Base-by-base conservation (phyloP, 2,329 filamentous ascomycete genomes). In the Diaporthe humulicola region DNA sequence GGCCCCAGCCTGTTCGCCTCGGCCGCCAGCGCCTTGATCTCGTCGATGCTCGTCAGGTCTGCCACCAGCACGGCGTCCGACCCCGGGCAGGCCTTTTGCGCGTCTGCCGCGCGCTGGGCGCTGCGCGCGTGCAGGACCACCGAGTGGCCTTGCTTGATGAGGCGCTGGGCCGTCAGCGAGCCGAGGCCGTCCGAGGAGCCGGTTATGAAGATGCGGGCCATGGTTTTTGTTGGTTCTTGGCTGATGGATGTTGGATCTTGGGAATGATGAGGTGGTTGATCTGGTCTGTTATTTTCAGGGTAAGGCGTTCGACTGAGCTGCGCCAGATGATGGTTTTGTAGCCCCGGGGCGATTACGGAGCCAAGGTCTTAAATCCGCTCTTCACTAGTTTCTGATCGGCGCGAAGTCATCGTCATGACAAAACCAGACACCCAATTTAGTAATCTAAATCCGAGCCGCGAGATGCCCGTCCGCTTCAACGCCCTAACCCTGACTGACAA, bases 141-240 rank as follows among this genome's bases (percentile, higher is more conserved):
- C 6, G 85, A 82, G 80, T 92, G 89, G 58, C 90, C 89, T 71
- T 85, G 84, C 5, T 86, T 81, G 64, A 86, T 78, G 38, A 91
- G 87, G 9, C 84, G 82, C 74, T 87, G 84, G 50, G 90, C 90
- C 1, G 88, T 86, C 1, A 86, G 82, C 33, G 84, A 85, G 72
- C 90, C 90, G 45, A 91, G 85, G 75, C 89, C 90, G 78, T 91
- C 90, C 17, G 87, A 87, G 30, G 88, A 90, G 60, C 90, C 89
- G 12, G 90, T 91, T 75, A 92, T 90, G 76, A 81, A 80, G 75
- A 81, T 76, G 58, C 79, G 80, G 30, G 72, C 78, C 80, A 81
- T 81, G 33, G 22, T 69, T 8, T 40, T 22, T 28, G 50, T 30
- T 22, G 8, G 50, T 28, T 6, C 30, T 15, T 45, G 19, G 14